These are phyloP conservation scores for Trichoderma citrinoviride DNA, from an alignment of 2,329 filamentous ascomycete species.

Conservation along the genomic window DNA sequence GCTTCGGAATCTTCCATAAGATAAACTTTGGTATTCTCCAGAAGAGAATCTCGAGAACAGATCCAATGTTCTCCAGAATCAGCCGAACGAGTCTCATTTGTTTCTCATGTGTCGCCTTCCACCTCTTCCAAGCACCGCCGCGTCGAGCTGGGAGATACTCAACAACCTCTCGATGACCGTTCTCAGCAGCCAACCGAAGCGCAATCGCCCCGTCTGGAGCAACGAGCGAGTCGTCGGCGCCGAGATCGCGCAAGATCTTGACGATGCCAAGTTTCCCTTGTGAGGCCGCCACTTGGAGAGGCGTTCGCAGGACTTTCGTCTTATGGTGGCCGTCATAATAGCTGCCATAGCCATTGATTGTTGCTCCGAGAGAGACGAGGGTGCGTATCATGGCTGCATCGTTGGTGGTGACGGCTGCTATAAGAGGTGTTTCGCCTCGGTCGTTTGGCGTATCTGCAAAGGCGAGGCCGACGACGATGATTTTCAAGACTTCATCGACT, in stretches of 20 bases:
- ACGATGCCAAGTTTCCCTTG: slow-evolving; percentile 42
- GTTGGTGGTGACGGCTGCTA: neutral
- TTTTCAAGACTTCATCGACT: neutral
- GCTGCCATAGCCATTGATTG: slow-evolving; percentile 32
- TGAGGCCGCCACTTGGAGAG: slow-evolving; percentile 45
- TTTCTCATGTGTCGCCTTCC: slow-evolving; percentile 34
- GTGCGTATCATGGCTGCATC: slow-evolving; percentile 13
- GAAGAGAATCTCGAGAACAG: slow-evolving; percentile 30
- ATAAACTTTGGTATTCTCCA: slow-evolving; percentile 35
- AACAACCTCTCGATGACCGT: slow-evolving; percentile 44
- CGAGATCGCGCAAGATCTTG: slow-evolving; percentile 40
- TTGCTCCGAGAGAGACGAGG: slow-evolving; percentile 26
- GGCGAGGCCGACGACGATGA: neutral
- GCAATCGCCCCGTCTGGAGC: slow-evolving; percentile 47
- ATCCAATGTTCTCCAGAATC: slow-evolving; percentile 27
- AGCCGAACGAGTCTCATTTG: slow-evolving; percentile 31
- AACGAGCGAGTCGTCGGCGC: slow-evolving; percentile 43
- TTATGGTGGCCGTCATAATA: slow-evolving; percentile 4
- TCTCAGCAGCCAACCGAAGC: slow-evolving; percentile 43
- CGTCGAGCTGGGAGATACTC: slow-evolving; percentile 41
- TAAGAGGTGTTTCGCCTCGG: slow-evolving; percentile 7
- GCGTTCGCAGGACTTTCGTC: slow-evolving; percentile 38
- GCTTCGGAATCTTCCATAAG: slow-evolving; percentile 34
- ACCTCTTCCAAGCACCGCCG: slow-evolving; percentile 39
- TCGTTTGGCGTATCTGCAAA: neutral